Percentiles rank a stretch among this genome's conserved stretches.
phyloP scores from a whole-genome alignment of 2,329 filamentous ascomycete genomes.

The Alternaria conjuncta region DNA sequence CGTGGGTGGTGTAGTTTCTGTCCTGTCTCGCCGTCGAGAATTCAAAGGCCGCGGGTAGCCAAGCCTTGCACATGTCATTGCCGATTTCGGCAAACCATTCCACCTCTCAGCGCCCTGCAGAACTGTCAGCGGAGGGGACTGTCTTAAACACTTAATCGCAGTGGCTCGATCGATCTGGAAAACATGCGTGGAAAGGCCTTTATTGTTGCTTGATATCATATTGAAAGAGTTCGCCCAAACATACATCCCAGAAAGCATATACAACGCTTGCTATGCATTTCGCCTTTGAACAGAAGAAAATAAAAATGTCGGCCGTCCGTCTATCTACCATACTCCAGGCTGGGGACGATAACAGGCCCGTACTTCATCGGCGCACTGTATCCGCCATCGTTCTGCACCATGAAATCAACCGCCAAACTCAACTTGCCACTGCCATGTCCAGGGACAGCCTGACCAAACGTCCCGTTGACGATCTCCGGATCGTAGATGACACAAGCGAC shows the following conservation, averaged over 20 bases:
- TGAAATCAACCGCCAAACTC: constrained; percentile 92
- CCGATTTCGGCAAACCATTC: constrained; percentile 28
- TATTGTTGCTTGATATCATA: constrained; percentile 3
- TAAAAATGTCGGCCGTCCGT: neutral
- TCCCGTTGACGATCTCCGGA: constrained; percentile 72
- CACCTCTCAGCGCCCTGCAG: constrained; percentile 1
- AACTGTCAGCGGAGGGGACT: neutral
- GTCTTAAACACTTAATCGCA: neutral
- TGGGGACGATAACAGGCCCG: constrained; percentile 93
- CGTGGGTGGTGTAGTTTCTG: constrained; percentile 23
- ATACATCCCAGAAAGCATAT: constrained; percentile 1
- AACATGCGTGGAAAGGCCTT: neutral
- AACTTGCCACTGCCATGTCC: constrained; percentile 59
- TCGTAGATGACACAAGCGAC: constrained; percentile 94
- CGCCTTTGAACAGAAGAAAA: constrained; percentile 16
- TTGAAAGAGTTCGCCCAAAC: neutral
- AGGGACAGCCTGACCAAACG: constrained; percentile 48
- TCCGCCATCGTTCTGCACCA: constrained; percentile 89
- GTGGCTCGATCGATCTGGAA: neutral
- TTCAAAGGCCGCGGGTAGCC: constrained; percentile 17
- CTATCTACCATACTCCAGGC: constrained; percentile 58
- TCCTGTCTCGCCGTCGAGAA: constrained; percentile 8
- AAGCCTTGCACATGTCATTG: constrained; percentile 26
- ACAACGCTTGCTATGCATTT: constrained; percentile 34
- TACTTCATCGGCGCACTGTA: constrained; percentile 90